Evolutionary conservation across 345 rosid species (phyloP), one percentile per base, ranked within the genome.

Genomic region (Gynandropsis gynandra): DNA sequence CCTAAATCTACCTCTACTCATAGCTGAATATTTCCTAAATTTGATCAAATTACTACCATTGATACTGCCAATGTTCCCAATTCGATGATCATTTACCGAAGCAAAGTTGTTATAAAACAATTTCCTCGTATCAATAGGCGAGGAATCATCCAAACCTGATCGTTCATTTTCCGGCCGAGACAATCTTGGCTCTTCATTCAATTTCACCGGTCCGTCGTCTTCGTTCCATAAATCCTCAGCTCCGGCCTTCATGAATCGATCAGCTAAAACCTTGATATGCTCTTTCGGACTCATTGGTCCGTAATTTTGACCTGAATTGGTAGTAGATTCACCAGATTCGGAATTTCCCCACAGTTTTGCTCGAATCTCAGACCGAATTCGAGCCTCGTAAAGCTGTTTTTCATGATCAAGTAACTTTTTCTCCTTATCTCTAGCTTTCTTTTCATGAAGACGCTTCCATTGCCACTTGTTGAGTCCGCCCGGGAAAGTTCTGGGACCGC

Each of bases 381-480:
- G 72, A 39, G 95, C 76, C 50, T 88, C 77, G 60, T 88, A 85
- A 36, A 92, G 80, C 70, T 88, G 97, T 46, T 88, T 92, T 69
- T 88, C 97, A 61, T 88, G 99, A 1, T 83, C 78, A 18, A 92
- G 82, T 43, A 92, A 94, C 29, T 78, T 72, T 49, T 64, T 83
- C 64, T 88, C 97, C 70, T 92, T 92, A 65, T 92, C 98, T 64
- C 51, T 70, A 19, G 94, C 99, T 58, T 75, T 78, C 72, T 83
- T 93, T 79, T 93, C 97, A 74, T 88, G 97, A 64, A 93, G 72
- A 10, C 95, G 95, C 73, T 88, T 93, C 99, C 99, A 93, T 35
- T 88, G 97, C 99, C 94, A 93, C 69, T 93, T 83, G 85, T 93
- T 88, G 6, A 88, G 41, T 13, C 97, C 97, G 20, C 95, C 97